These are phyloP conservation scores for Fusarium zealandicum DNA, from an alignment of 2,329 filamentous ascomycete genomes.

Conservation along the genomic window DNA sequence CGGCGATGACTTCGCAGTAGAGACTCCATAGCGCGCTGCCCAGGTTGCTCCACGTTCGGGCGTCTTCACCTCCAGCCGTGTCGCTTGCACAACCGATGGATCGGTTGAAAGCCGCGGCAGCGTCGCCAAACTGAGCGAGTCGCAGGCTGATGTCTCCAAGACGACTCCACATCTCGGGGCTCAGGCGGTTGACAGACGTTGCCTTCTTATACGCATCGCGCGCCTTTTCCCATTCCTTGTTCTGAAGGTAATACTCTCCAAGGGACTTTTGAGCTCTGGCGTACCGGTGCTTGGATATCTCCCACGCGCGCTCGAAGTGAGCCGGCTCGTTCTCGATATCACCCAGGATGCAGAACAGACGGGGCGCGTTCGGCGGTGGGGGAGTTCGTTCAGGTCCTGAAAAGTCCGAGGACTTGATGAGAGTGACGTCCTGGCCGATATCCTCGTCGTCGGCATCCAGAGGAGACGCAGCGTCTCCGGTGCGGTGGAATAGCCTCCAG, in stretches of 20 bases:
- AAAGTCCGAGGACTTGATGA: slow-evolving; percentile 62
- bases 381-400: slow-evolving; percentile 71
- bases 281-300: slow-evolving; percentile 80
- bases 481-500: slow-evolving; percentile 78
- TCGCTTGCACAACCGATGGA: slow-evolving; percentile 71
- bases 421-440: slow-evolving; percentile 58
- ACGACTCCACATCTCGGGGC: slow-evolving; percentile 85
- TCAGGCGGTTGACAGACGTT: slow-evolving; percentile 79
- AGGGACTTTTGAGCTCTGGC: slow-evolving; percentile 87
- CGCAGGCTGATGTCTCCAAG: slow-evolving; percentile 88
- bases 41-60: slow-evolving; percentile 93
- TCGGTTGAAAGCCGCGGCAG: slow-evolving; percentile 82
- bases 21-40: slow-evolving; percentile 81
- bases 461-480: slow-evolving; percentile 45
- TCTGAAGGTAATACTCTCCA: slow-evolving; percentile 76
- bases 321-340: slow-evolving; percentile 79
- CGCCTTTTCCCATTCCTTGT: slow-evolving; percentile 72
- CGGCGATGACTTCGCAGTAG: slow-evolving; percentile 61
- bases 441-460: slow-evolving; percentile 60
- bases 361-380: slow-evolving; percentile 80
- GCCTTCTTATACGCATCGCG: slow-evolving; percentile 80
- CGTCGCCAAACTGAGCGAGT: slow-evolving; percentile 76
- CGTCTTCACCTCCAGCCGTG: slow-evolving; percentile 81
- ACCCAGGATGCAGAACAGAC: slow-evolving; percentile 91
- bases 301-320: slow-evolving; percentile 88